Evolutionary conservation across 2,329 filamentous ascomycete genomes (phyloP), one percentile per base, ranked within the genome.

Genomic region (Aspergillus tubingensis): DNA sequence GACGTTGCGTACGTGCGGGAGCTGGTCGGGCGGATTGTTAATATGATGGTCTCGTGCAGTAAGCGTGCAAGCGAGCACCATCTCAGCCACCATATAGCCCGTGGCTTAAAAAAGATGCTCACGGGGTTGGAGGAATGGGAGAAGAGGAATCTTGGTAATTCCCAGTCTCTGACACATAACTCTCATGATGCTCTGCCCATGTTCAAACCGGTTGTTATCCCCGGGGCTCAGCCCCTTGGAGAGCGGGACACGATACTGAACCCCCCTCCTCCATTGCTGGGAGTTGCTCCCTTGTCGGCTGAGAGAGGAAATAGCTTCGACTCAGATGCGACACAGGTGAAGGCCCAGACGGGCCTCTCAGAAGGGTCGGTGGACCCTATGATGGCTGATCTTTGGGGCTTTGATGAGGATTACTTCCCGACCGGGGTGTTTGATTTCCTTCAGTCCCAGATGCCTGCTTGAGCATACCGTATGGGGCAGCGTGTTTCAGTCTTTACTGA

Each of bases 351-450:
- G 2, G 75, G 74, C 19, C 67, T 77, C 13, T 76, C 75, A 1
- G 74, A 75, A 51, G 74, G 74, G 30, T 77, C 75, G 23, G 58
- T 72, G 39, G 75, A 77, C 54, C 75, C 74, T 5, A 76, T 77
- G 75, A 76, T 77, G 75, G 69, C 73, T 13, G 74, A 77, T 63
- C 60, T 76, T 21, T 77, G 75, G 75, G 75, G 75, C 11, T 77
- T 76, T 43, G 74, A 77, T 25, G 75, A 77, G 57, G 75, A 77
- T 25, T 77, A 77, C 59, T 77, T 77, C 54, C 75, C 75, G 4
- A 77, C 74, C n/a, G 75, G 75, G 19, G 75, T 77, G 11, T 77
- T 77, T 63, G 75, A 77, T 63, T 77, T 77, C 50, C 65, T 77
- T 19, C 75, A 77, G 59, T 76, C 74, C 15, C 75, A 77, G 62